Evolutionary conservation across 495 filamentous ascomycete species (phyloP).

Genomic region (Aspergillus ostianus): DNA sequence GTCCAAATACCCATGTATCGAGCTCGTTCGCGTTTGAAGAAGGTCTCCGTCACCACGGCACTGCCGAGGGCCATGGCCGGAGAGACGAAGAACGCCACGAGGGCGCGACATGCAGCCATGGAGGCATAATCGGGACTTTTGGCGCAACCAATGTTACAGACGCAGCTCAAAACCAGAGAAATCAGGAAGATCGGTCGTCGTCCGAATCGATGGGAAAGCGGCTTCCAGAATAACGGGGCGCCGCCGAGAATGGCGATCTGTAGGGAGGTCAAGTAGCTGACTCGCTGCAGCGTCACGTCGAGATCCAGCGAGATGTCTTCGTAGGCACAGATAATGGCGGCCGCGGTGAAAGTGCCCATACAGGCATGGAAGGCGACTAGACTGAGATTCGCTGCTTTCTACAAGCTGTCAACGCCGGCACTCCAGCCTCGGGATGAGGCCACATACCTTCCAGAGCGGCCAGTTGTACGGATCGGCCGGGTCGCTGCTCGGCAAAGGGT

Average conservation of each 20-base stretch:
- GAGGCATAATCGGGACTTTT: slow-evolving; percentile 40
- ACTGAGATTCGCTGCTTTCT: slow-evolving; percentile 54
- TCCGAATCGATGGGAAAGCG: slow-evolving; percentile 53
- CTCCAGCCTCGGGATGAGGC: background rate
- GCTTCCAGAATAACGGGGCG: slow-evolving; percentile 54
- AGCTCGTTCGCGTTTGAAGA: slow-evolving; percentile 49
- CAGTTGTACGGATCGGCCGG: slow-evolving; percentile 56
- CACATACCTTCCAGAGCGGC: slow-evolving; percentile 49
- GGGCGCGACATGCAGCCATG: slow-evolving; percentile 46
- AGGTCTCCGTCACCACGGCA: slow-evolving; percentile 53
- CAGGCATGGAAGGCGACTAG: slow-evolving; percentile 56
- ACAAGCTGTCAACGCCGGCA: slow-evolving; percentile 1
- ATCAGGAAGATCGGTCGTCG: slow-evolving; percentile 52
- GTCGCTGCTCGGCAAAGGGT: slow-evolving; percentile 49
- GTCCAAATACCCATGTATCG: slow-evolving; percentile 57
- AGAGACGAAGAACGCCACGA: slow-evolving; percentile 53
- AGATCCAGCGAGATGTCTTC: slow-evolving; percentile 45
- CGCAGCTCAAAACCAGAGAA: slow-evolving; percentile 42
- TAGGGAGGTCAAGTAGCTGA: slow-evolving; percentile 51
- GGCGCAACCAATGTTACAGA: slow-evolving; percentile 48
- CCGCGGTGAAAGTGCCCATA: slow-evolving; percentile 57
- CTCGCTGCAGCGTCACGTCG: slow-evolving; percentile 39
- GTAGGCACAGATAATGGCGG: slow-evolving; percentile 53
- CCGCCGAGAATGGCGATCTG: slow-evolving; percentile 53
- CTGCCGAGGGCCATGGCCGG: slow-evolving; percentile 55